phyloP scores from a whole-genome alignment of 495 filamentous ascomycete species.

The Aspergillus indologenus region DNA sequence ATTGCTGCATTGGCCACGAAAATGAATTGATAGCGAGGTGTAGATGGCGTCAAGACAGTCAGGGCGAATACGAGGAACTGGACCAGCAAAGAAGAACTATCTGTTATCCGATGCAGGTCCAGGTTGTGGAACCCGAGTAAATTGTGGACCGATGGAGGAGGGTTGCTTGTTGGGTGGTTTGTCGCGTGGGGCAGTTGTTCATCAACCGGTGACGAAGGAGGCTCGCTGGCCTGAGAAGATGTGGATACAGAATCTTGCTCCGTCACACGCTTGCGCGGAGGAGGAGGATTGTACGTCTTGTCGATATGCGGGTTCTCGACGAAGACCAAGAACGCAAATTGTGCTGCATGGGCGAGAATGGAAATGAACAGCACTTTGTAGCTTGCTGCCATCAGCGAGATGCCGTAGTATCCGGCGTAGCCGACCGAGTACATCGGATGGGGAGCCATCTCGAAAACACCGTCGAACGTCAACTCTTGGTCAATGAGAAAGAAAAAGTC shows the following conservation, averaged over 20 bases:
- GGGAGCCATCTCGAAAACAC: constrained; percentile 98
- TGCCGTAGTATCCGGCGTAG: constrained; percentile 97
- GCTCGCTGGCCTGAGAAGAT: constrained; percentile 32
- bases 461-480: constrained; percentile 95
- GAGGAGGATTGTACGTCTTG: constrained; percentile 91
- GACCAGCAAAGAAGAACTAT: constrained; percentile 73
- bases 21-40: constrained; percentile 64
- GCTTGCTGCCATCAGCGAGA: constrained; percentile 97
- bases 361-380: constrained; percentile 97
- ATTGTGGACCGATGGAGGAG: constrained; percentile 71
- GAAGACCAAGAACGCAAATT: constrained; percentile 84
- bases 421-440: constrained; percentile 99
- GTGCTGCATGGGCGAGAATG: constrained; percentile 88
- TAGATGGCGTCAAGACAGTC: constrained; percentile 73
- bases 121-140: constrained; percentile 77
- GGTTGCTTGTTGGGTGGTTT: constrained; percentile 35
- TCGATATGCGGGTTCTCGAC: constrained; percentile 98
- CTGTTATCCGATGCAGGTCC: constrained; percentile 81
- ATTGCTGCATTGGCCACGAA: constrained; percentile 76
- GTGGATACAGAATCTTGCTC: constrained; percentile 38
- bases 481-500: constrained; percentile 99
- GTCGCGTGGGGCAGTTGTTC: constrained; percentile 38
- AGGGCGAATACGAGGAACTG: constrained; percentile 69
- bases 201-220: constrained; percentile 37
- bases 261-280: constrained; percentile 60